Percentiles rank a stretch among this genome's conserved stretches.
phyloP scores from a whole-genome alignment of 129 eudicot genomes.

The Calendula officinalis region DNA sequence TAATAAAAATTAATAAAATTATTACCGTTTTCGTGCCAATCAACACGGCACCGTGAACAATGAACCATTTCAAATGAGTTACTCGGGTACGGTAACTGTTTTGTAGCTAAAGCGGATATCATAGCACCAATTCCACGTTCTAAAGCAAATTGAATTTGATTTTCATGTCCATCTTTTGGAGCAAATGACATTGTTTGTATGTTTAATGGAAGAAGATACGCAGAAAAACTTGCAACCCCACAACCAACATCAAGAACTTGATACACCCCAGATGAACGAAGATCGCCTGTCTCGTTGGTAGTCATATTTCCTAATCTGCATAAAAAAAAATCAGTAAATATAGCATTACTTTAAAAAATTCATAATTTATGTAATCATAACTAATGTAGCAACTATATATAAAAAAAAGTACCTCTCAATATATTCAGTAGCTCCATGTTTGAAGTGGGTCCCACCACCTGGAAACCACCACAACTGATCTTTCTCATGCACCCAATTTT shows the following conservation, averaged over 20 bases:
- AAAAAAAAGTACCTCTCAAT: constrained; percentile 63
- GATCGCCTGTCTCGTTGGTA: constrained; percentile 84
- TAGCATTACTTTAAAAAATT: background rate
- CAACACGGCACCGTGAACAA: constrained; percentile 98
- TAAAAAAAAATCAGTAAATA: background rate
- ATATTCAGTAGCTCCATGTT: constrained; percentile 94
- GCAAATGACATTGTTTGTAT: constrained; percentile 98
- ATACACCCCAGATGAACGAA: constrained; percentile 76
- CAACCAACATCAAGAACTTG: constrained; percentile 99
- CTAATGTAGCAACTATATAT: too few relatives aligned
- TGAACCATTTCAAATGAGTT: constrained; percentile 95
- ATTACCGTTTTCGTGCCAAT: constrained; percentile 93
- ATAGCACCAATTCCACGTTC: constrained; percentile 95
- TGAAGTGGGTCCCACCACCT: constrained; percentile 99
- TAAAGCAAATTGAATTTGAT: constrained; percentile 97
- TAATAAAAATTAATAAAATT: constrained; percentile 18
- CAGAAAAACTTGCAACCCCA: constrained; percentile 97
- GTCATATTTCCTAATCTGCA: constrained; percentile 98
- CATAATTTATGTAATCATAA: background rate
- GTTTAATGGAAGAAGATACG: constrained; percentile 83
- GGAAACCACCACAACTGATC: constrained; percentile 97
- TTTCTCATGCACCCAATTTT: constrained; percentile 96
- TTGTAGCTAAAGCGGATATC: constrained; percentile 91
- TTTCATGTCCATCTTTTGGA: constrained; percentile 99
- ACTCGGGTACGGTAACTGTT: constrained; percentile 95